Evolutionary conservation across 805 yeast species (phyloP), one percentile per base, ranked within the genome.

Genomic region (Lipomyces kockii): DNA sequence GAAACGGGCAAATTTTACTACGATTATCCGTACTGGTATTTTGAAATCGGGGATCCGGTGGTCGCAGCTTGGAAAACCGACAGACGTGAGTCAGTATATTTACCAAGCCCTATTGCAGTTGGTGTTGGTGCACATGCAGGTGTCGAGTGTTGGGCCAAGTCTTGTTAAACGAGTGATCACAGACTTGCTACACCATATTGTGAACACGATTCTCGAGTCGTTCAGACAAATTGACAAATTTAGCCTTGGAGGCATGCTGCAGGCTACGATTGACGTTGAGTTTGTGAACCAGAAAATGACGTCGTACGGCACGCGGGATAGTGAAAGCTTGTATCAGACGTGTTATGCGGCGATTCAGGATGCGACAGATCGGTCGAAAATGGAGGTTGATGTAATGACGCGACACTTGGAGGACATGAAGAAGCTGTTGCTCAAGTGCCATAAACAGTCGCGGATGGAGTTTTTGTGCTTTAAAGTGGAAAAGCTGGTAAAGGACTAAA

Each of bases 221-320:
- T 78, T 80, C 67, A 81, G 84, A 32, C 83, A 80, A 39, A 73
- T 84, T 7, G 86, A 85, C 39, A 74, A 76, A 14, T 79, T 85
- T 52, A 81, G 85, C 0, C 76, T 80, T 8, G 83, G 80, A 43
- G 87, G 87, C 0, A 75, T 83, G 54, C 76, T 83, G 63, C 89
- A 86, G 74, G 79, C 82, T 1, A 79, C 83, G 0, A 82, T 86
- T 2, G 90, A 87, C 71, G 73, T 86, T 34, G 86, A 85, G 72
- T 85, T 86, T 71, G 80, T 86, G 39, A 65, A 67, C 52, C 73
- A 71, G 57, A 70, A 71, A 46, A 64, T 71, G 62, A 55, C 65
- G 7, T 46, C 37, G 27, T 67, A 64, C 49, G 61, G 68, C 58
- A 63, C 71, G 12, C 39, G 58, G 2, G 70, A 69, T 12, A 67